Evolutionary conservation across 495 filamentous ascomycete species (phyloP).

Genomic region (Tetracladium setigerum): DNA sequence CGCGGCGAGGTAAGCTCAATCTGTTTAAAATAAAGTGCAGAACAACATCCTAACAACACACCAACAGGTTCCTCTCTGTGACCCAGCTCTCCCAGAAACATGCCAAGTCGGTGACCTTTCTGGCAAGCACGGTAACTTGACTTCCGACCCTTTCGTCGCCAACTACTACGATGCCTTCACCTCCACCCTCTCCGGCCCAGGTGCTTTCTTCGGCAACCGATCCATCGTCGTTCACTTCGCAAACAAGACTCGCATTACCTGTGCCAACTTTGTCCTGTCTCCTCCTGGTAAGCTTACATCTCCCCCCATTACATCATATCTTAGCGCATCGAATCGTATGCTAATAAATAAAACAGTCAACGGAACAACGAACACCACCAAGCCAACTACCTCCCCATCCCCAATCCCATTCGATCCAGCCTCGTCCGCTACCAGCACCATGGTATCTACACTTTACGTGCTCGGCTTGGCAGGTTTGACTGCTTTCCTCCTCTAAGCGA

Average conservation of each 20-base stretch:
- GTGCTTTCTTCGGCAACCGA: conserved; percentile 71
- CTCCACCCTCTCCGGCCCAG: conserved; percentile 46
- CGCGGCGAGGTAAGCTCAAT: conserved; percentile 29
- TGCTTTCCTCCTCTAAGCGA: too few relatives aligned
- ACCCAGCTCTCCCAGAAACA: conserved; percentile 49
- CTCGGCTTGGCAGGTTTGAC: too few relatives aligned
- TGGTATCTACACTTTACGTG: too few relatives aligned
- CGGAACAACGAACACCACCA: too few relatives aligned
- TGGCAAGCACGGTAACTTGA: conserved; percentile 73
- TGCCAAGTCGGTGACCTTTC: conserved; percentile 81
- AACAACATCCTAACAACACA: background rate
- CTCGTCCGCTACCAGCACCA: too few relatives aligned
- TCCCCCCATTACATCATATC: too few relatives aligned
- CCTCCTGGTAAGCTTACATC: background rate
- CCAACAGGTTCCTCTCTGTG: conserved; percentile 54
- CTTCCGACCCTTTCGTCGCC: conserved; percentile 32
- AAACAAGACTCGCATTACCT: conserved; percentile 64
- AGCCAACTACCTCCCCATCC: too few relatives aligned
- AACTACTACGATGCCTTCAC: conserved; percentile 62
- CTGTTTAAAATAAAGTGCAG: background rate
- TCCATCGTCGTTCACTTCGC: conserved; percentile 69
- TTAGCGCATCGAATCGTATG: too few relatives aligned
- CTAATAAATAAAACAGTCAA: too few relatives aligned
- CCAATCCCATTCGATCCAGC: too few relatives aligned
- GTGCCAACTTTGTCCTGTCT: conserved; percentile 54